Evolutionary conservation across 768 basidiomycete species (phyloP), one percentile per base, ranked within the genome.

Genomic region (Russula earlei): DNA sequence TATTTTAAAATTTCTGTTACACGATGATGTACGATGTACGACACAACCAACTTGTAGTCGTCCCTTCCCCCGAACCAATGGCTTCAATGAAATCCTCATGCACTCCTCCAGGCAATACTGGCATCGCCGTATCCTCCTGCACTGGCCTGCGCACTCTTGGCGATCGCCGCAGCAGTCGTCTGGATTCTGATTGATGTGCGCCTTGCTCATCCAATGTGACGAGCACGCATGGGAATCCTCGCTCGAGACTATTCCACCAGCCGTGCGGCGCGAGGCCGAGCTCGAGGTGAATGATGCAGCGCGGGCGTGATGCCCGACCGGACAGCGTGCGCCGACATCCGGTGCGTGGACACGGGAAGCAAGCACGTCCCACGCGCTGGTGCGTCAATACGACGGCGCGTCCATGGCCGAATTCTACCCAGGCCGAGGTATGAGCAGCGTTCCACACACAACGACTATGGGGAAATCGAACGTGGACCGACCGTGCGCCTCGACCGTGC

Each of bases 81-180:
- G 38, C 47, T 3, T 7, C 12, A 0, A 49, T 45, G 4, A 58
- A 55, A 43, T 58, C 57, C 19, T 55, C 57, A 49, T 56, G 57
- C 41, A 58, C 47, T 14, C 57, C 53, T 24, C 48, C 37, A 37
- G 52, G 47, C 22, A 49, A 8, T 5, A 49, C 29, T 8, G 49
- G 49, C 33, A 46, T 4, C 42, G 42, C 51, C 29, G 37, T 55
- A 9, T 56, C 48, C n/a, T n/a, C n/a, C n/a, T n/a, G n/a, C n/a
- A n/a, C n/a, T n/a, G n/a, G n/a, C n/a, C 9, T 6, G 42, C 20
- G 11, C 56, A 40, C 41, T 29, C 37, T 43, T 31, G 8, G 36
- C 22, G 17, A 56, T 55, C 29, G 11, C 37, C n/a, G 42, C 29
- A 12, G 47, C 27, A 1, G 34, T 10, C 5, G 9, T 22, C 5